phyloP scores from a whole-genome alignment of 139 green algal species.

The Chlorella sp. region DNA sequence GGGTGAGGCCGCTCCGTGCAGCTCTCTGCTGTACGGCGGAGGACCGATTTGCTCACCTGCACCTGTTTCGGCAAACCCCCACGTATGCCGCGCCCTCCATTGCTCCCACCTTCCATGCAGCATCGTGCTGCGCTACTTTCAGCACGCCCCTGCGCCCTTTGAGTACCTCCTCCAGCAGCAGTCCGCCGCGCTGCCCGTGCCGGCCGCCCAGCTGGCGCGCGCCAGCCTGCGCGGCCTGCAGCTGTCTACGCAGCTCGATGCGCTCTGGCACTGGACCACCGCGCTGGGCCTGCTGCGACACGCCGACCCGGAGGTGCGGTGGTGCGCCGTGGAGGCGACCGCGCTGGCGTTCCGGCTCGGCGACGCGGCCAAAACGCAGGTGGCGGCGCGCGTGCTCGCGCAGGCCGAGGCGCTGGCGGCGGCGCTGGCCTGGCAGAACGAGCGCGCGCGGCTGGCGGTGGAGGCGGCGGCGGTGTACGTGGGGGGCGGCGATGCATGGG shows the following conservation, averaged over 20 bases:
- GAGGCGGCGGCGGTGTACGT: conserved; percentile 45
- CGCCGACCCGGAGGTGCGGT: conserved; percentile 49
- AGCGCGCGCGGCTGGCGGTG: conserved; percentile 33
- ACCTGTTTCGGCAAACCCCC: neutral
- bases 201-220: conserved; percentile 41
- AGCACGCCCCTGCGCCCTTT: conserved; percentile 22
- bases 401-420: conserved; percentile 33
- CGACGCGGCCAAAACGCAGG: conserved; percentile 31
- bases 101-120: conserved; percentile 19
- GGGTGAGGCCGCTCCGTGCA: conserved; percentile 34
- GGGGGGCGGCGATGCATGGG: neutral
- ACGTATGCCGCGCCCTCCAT: neutral
- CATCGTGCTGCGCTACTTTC: conserved; percentile 47
- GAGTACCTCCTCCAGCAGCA: conserved; percentile 15
- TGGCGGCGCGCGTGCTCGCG: conserved; percentile 34
- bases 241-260: conserved; percentile 44
- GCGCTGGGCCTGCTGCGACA: conserved; percentile 53
- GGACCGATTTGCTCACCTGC: neutral
- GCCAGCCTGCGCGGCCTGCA: conserved; percentile 55
- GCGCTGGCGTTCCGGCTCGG: conserved; percentile 49
- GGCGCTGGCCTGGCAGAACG: conserved; percentile 39
- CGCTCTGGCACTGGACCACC: conserved; percentile 28
- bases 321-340: conserved; percentile 46
- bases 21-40: no score
- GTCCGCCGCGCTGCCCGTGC: neutral